Evolutionary conservation across 2,329 filamentous ascomycete genomes (phyloP).

Genomic region (Pseudopyricularia javanii): DNA sequence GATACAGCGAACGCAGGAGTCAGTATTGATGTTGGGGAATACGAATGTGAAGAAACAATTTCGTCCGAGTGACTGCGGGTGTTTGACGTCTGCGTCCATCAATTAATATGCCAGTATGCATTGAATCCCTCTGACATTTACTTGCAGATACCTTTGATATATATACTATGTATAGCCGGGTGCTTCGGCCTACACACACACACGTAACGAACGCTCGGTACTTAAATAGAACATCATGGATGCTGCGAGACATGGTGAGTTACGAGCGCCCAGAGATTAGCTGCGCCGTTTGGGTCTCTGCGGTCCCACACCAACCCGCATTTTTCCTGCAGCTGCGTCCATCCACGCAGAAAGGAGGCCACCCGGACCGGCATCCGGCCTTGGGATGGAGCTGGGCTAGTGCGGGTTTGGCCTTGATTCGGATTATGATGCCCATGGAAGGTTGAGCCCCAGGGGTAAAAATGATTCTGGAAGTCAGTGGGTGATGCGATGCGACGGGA

Average conservation of each 20-base stretch:
- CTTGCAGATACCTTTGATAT: too few relatives aligned
- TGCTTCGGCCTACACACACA: too few relatives aligned
- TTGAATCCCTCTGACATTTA: too few relatives aligned
- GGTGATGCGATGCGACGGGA: too few relatives aligned
- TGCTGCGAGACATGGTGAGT: not conserved
- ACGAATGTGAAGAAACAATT: too few relatives aligned
- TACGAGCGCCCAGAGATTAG: constrained; percentile 1
- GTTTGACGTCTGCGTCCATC: too few relatives aligned
- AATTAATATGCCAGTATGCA: too few relatives aligned
- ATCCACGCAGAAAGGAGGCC: not conserved
- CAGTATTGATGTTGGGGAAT: too few relatives aligned
- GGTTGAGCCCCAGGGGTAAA: too few relatives aligned
- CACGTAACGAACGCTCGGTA: not conserved
- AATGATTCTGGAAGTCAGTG: too few relatives aligned
- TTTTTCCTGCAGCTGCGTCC: not conserved
- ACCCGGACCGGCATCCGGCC: not conserved
- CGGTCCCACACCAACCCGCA: not conserved
- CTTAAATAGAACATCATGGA: not conserved
- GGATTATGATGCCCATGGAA: not conserved
- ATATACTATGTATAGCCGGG: too few relatives aligned
- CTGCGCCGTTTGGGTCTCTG: not conserved
- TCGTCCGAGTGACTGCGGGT: too few relatives aligned
- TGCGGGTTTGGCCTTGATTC: not conserved
- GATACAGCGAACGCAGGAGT: not conserved
- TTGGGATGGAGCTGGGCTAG: not conserved